Percentiles rank a stretch among this genome's conserved stretches.
Conservation (phyloP, 305 asterid species). For the Solanum hybrid region DNA sequence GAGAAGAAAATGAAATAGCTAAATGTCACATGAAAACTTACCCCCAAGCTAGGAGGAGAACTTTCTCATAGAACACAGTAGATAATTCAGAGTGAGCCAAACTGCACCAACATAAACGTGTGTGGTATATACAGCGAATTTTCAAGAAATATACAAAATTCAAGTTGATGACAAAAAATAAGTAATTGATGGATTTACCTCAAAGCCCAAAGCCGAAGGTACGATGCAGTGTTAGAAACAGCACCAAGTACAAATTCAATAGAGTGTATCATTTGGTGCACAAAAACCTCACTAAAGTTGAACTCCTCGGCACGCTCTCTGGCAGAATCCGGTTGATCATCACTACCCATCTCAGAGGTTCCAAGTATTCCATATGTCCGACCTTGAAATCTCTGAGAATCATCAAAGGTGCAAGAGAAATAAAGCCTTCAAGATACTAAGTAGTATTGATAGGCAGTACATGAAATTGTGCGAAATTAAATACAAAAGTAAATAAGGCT, state of each 20-base stretch:
- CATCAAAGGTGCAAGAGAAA: background rate
- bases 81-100: conserved; percentile 97
- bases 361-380: conserved; percentile 71
- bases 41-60: conserved; percentile 96
- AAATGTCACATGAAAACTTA: conserved; percentile 27
- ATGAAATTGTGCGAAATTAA: background rate
- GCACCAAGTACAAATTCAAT: conserved; percentile 97
- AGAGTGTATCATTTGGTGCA: conserved; percentile 96
- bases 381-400: conserved; percentile 84
- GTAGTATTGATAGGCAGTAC: background rate
- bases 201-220: conserved; percentile 96
- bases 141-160: background rate
- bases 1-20: background rate
- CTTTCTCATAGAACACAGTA: conserved; percentile 91
- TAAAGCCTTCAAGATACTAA: background rate
- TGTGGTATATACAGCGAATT: background rate
- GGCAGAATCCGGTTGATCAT: conserved; percentile 60
- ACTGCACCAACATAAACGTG: conserved; percentile 31
- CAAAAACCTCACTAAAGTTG: conserved; percentile 88
- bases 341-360: conserved; percentile 57
- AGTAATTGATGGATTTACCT: conserved; percentile 41
- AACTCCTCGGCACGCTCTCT: conserved; percentile 67
- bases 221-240: conserved; percentile 95
- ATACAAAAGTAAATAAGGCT: background rate
- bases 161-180: conserved; percentile 4